phyloP scores from a whole-genome alignment of 176 grass and related monocot species.

The Urochloa ruziziensis region DNA sequence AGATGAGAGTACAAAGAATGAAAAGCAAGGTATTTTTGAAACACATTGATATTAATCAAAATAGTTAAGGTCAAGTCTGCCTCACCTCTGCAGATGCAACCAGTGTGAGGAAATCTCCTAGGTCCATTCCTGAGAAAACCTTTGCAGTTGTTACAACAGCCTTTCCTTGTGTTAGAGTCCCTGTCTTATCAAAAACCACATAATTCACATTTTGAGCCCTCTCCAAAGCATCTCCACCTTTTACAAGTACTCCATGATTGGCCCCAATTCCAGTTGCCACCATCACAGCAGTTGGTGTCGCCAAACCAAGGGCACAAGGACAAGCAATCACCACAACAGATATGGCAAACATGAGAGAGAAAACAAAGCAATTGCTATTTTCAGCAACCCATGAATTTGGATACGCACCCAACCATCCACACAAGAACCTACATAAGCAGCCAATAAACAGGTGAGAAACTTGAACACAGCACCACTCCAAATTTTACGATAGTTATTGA shows the following conservation, averaged over 20 bases:
- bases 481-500: not conserved
- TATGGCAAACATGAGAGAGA: constrained; percentile 99
- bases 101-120: constrained; percentile 85
- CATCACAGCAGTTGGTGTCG: constrained; percentile 98
- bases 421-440: constrained; percentile 75
- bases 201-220: constrained; percentile 76
- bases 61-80: not conserved
- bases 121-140: constrained; percentile 85
- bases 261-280: constrained; percentile 96
- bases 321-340: constrained; percentile 98
- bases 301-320: constrained; percentile 92
- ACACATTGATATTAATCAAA: constrained; percentile 10
- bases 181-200: constrained; percentile 97
- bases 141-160: constrained; percentile 87
- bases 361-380: constrained; percentile 85
- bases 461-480: not conserved
- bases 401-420: constrained; percentile 87
- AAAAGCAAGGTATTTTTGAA: not conserved
- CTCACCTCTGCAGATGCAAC: constrained; percentile 96
- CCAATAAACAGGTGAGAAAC: constrained; percentile 17
- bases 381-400: constrained; percentile 80
- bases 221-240: constrained; percentile 95
- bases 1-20: not conserved
- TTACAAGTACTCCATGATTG: constrained; percentile 85
- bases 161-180: constrained; percentile 94